Base-by-base conservation (phyloP, 805 yeast genomes). In the Lachancea sp. region DNA sequence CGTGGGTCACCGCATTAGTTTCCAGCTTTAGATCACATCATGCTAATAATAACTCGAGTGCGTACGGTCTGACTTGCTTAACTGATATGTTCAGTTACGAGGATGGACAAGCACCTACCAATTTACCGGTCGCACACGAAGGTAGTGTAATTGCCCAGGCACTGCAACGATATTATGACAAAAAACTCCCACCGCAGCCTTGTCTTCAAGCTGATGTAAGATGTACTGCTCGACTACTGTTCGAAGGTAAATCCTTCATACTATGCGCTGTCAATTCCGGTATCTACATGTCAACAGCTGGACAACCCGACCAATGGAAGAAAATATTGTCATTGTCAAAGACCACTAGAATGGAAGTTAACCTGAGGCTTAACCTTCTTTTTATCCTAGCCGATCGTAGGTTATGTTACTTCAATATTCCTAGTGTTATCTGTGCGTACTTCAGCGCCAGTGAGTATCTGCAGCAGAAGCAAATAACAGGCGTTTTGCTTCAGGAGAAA, bases 11-110 rank as follows among this genome's bases (percentile, higher is more conserved):
- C 1, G 61, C 72, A 1, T 69, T 81, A 21, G 63, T 70, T 15
- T 63, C 61, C 8, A 78, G 82, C 11, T 69, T 72, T 32, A 51
- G 66, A n/a, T 68, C 65, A 38, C 64, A 65, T 26, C 64, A 63
- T 38, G 58, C 55, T 15, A 63, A 61, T 25, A 56, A 60, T 15
- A 68, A 60, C 22, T 55, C 69, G 1, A 82, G 75, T 43, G 81
- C 85, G 0, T 80, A 80, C 54, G 53, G 65, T 8, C 53, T 83
- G 29, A 61, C 65, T 25, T 68, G 75, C 5, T 53, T 85, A 5
- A 66, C 81, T 5, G 82, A 78, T 49, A 67, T 72, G 19, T 85
- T 84, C 60, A 80, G 78, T 2, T 83, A 80, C 56, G 82, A 77
- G n/a, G 72, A 68, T 3, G 63, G 69, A 6, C 73, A 70, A 29